These are phyloP conservation scores for Trichoderma asperelloides DNA, from an alignment of 495 filamentous ascomycete species.

Conservation along the genomic window DNA sequence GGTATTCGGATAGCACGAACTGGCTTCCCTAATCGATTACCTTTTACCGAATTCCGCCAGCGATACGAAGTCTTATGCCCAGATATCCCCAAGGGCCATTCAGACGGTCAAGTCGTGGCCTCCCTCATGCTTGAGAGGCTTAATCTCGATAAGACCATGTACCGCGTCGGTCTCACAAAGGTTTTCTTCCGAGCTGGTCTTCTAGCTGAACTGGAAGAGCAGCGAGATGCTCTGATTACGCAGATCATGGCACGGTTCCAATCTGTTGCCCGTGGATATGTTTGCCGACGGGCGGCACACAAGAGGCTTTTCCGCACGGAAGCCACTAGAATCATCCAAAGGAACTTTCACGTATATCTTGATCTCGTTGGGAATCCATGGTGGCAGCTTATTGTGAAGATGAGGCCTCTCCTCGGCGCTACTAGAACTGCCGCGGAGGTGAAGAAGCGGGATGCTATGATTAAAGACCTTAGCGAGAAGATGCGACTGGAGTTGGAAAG, in stretches of 20 bases:
- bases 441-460: conserved; percentile 88
- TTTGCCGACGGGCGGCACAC: conserved; percentile 75
- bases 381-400: conserved; percentile 92
- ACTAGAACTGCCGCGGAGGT: conserved; percentile 86
- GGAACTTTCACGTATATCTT: conserved; percentile 83
- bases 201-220: conserved; percentile 91
- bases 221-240: conserved; percentile 81
- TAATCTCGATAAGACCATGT: conserved; percentile 71
- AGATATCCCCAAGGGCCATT: conserved; percentile 79
- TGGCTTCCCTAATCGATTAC: conserved; percentile 92
- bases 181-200: conserved; percentile 98
- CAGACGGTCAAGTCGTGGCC: conserved; percentile 81
- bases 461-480: conserved; percentile 72
- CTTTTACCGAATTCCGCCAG: conserved; percentile 88
- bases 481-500: conserved; percentile 69
- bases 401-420: conserved; percentile 89
- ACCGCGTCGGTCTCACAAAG: conserved; percentile 91
- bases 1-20: conserved; percentile 96
- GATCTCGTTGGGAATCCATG: conserved; percentile 86
- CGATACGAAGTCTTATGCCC: conserved; percentile 95
- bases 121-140: conserved; percentile 86
- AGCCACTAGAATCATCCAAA: conserved; percentile 87
- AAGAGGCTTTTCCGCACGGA: conserved; percentile 92
- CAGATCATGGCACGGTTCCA: conserved; percentile 94
- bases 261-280: conserved; percentile 80